A percentile compares a stretch with the other conserved stretches of the same genome.
Conservation (phyloP, 495 filamentous ascomycete species). For the Trichoderma asperelloides region DNA sequence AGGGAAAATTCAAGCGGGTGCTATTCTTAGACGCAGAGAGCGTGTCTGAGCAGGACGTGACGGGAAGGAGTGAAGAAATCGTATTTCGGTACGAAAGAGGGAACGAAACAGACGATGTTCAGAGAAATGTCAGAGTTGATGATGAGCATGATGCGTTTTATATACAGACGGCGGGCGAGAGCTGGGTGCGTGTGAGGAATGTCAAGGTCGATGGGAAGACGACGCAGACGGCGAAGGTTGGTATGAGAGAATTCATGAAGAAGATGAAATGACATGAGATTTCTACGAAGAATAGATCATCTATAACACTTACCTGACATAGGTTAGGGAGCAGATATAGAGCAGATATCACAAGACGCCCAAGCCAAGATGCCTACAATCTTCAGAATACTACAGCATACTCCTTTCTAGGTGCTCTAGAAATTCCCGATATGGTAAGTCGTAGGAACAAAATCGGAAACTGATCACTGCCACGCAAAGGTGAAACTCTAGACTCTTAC, state of each 20-base stretch:
- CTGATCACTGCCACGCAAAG: no score
- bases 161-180: slow-evolving; percentile 9
- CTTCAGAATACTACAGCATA: no score
- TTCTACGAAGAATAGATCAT: background rate
- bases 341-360: no score
- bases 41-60: background rate
- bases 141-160: background rate
- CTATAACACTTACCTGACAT: no score
- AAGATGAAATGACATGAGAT: background rate
- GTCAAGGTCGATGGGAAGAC: slow-evolving; percentile 28
- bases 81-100: background rate
- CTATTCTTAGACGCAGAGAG: slow-evolving; percentile 17
- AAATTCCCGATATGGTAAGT: no score
- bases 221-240: slow-evolving; percentile 12
- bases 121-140: background rate
- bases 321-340: no score
- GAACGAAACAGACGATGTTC: background rate
- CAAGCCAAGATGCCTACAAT: no score
- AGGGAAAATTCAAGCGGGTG: slow-evolving; percentile 15
- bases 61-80: background rate
- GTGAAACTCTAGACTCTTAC: no score
- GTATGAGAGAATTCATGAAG: background rate
- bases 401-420: no score
- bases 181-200: slow-evolving; percentile 16
- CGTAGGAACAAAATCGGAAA: no score